phyloP scores from a whole-genome alignment of 805 yeast species.

The Monosporozyma servazzii region DNA sequence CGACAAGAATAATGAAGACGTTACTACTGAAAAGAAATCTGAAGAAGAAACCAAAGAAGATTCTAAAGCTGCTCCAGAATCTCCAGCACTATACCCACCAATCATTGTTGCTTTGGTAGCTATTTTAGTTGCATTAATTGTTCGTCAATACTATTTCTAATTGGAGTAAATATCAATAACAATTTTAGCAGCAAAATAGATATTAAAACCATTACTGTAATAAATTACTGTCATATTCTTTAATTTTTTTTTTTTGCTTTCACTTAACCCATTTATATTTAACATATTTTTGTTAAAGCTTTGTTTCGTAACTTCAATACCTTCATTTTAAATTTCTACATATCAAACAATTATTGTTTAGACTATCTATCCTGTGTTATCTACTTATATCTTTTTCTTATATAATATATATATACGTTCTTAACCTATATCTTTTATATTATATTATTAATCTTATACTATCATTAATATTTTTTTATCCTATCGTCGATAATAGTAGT shows the following conservation, averaged over 20 bases:
- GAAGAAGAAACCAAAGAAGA: neutral
- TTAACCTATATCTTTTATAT: no score
- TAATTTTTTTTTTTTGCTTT: neutral
- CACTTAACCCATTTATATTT: neutral
- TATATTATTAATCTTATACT: no score
- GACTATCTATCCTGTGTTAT: neutral
- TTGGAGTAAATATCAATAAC: neutral
- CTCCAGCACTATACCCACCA: neutral
- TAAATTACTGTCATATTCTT: neutral
- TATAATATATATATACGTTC: no score
- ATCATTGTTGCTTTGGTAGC: neutral
- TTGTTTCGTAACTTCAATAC: neutral
- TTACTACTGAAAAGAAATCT: neutral
- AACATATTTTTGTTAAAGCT: neutral
- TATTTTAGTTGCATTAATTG: conserved; percentile 1
- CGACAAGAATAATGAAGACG: neutral
- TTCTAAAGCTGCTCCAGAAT: neutral
- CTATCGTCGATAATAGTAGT: no score
- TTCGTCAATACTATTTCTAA: conserved; percentile 2
- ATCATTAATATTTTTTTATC: no score
- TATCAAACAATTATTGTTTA: neutral
- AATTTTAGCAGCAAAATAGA: neutral
- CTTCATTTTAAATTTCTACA: neutral
- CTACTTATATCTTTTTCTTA: no score
- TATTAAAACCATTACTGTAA: neutral